Evolutionary conservation across 345 rosid species (phyloP), one percentile per base, ranked within the genome.

Genomic region (Eucalyptus erythrocorys): DNA sequence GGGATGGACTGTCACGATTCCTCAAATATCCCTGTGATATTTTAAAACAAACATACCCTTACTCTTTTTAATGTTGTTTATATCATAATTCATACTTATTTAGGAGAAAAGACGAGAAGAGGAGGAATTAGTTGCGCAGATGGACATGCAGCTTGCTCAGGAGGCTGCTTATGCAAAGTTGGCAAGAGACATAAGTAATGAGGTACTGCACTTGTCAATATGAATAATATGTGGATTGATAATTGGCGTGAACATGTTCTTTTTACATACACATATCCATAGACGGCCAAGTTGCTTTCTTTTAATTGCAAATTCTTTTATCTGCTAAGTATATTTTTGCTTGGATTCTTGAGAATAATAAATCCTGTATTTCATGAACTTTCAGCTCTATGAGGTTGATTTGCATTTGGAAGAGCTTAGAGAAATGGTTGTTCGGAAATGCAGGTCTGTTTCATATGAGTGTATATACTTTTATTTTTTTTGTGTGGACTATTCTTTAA

Each of bases 101-200:
- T 89, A 95, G 96, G 99, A 96, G 86, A 94, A 92, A 93, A 96
- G 94, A 92, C 93, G 90, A 76, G 96, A 92, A 89, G 96, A 93
- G 89, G 97, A 95, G 87, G 94, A 92, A 90, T 93, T 92, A 48
- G 94, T 93, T 89, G 93, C 96, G 57, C 94, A 93, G 91, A 85
- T 90, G 87, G 96, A 93, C 86, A 92, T 93, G 91, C 94, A 96
- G 93, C 93, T 95, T 84, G 95, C 96, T 87, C 94, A 92, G 91
- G 98, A 96, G 91, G 97, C 96, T 89, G 94, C 96, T 90, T 92
- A 95, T 91, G 96, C 97, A 79, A 93, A 93, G 92, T 92, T 96
- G 93, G 91, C 97, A 66, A 93, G 94, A 92, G 94, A 96, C 87
- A 84, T 95, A 61, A 94, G 95, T 91, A 93, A 91, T 37, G 97